Base-by-base conservation (phyloP, 192 early-diverging fungal species). In the Linnemannia hyalina region DNA sequence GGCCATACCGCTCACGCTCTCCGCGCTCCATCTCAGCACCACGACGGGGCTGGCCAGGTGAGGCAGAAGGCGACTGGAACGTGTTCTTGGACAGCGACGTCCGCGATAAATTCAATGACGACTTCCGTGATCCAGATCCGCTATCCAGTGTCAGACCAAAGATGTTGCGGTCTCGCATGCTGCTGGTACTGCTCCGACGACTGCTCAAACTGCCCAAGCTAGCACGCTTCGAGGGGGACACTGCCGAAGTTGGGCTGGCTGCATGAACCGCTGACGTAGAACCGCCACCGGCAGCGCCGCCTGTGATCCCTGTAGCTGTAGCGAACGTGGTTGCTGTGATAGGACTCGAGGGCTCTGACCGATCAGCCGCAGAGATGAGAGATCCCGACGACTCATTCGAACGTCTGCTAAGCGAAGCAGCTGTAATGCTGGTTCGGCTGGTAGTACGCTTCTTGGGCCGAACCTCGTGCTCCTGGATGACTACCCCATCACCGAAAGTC, bases 401-500 rank as follows among this genome's bases (percentile, higher is more conserved):
- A 42, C 60, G 72, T 18, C 84, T 55, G 11, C 84, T 72, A 54
- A 86, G 41, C 9, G 84, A 86, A 0, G 84, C 84, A 4, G 79
- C 84, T 18, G 84, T 86, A 52, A 86, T 86, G 60, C 84, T 86
- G 44, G 84, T 86, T 70, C 84, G 72, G 49, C 84, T 86, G 23
- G 84, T 86, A 0, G 84, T 86, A 1, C 84, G 78, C 71, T 86
- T 86, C 70, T 86, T 86, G 46, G 79, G 63, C 22, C 84, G 74
- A 7, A 74, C 63, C 23, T 86, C 84, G 13, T 65, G n/a, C 4
- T 86, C 84, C 32, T 77, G 74, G 20, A 86, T 26, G 26, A 86
- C 71, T 4, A 86, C 74, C 4, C 84, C 84, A 22, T 86, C 84
- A 38, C 72, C 84, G 78, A 86, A 86, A 0, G 74, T 38, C 23